Percentiles rank a stretch among this genome's conserved stretches.
These are phyloP conservation scores for Exsudoporus frostii DNA, from an alignment of 768 basidiomycete genomes.

Conservation along the genomic window DNA sequence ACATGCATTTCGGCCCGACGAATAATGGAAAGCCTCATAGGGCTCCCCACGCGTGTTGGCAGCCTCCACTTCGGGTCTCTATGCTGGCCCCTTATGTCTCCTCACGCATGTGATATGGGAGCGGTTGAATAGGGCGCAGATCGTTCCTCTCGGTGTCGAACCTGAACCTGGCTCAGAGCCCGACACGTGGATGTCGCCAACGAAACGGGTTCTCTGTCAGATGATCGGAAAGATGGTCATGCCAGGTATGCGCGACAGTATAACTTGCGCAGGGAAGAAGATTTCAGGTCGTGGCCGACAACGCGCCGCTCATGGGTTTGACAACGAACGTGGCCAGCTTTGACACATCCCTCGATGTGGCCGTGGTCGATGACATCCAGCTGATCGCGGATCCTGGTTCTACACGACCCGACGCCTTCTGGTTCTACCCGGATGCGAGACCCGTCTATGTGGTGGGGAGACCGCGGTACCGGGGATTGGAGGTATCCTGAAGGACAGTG, in stretches of 20 bases:
- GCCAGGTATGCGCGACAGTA: slow-evolving; percentile 57
- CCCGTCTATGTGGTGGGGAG: slow-evolving; percentile 96
- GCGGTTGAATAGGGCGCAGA: slow-evolving; percentile 85
- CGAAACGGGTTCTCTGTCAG: slow-evolving; percentile 21
- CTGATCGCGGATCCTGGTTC: slow-evolving; percentile 85
- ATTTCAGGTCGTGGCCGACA: slow-evolving; percentile 64
- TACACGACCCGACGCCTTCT: slow-evolving; percentile 82
- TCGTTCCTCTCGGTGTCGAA: slow-evolving; percentile 67
- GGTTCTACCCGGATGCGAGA: slow-evolving; percentile 68
- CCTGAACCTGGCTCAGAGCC: slow-evolving; percentile 38
- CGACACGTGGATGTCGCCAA: slow-evolving; percentile 29
- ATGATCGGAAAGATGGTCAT: slow-evolving; percentile 37
- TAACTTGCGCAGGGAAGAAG: slow-evolving; percentile 92
- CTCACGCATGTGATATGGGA: slow-evolving; percentile 95
- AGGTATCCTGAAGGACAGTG: slow-evolving; percentile 65
- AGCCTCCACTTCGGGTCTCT: slow-evolving; percentile 67
- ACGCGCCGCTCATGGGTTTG: slow-evolving; percentile 62
- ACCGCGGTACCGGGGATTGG: slow-evolving; percentile 78
- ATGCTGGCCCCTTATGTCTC: slow-evolving; percentile 88
- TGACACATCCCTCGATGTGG: slow-evolving; percentile 57
- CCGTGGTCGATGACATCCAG: slow-evolving; percentile 96
- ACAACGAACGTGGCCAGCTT: slow-evolving; percentile 89
- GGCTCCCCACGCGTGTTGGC: slow-evolving; percentile 87
- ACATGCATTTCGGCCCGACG: slow-evolving; percentile 96
- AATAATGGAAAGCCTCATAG: slow-evolving; percentile 97